phyloP scores from a whole-genome alignment of 176 grass and related monocot genomes.

The Triticum turgidum region DNA sequence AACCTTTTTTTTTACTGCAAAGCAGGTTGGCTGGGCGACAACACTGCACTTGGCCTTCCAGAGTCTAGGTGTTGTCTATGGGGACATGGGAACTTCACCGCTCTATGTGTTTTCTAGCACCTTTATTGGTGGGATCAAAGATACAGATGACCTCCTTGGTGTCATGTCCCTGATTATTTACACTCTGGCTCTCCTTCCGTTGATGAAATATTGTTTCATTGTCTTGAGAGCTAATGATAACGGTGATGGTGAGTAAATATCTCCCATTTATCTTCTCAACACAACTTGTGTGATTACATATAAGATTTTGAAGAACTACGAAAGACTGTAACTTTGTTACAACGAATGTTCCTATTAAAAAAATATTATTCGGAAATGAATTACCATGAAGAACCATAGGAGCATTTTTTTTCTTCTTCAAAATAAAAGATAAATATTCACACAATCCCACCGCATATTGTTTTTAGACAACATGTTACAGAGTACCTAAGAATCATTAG shows the following conservation, averaged over 20 bases:
- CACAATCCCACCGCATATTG: not conserved
- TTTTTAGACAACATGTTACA: not conserved
- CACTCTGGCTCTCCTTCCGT: conserved; percentile 56
- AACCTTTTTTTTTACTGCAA: not conserved
- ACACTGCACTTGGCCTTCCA: conserved; percentile 61
- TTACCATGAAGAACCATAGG: not conserved
- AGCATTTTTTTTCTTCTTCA: not conserved
- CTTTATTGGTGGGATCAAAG: conserved; percentile 52
- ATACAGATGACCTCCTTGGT: conserved; percentile 53
- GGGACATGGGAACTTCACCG: conserved; percentile 69
- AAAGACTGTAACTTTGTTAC: not conserved
- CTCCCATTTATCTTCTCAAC: conserved; percentile 18
- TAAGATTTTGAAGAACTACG: not conserved
- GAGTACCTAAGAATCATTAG: not conserved
- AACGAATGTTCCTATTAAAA: not conserved
- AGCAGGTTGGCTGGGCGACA: conserved; percentile 54
- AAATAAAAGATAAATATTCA: not conserved
- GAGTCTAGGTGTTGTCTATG: conserved; percentile 71
- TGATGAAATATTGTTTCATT: conserved; percentile 68
- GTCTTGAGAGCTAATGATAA: conserved; percentile 67
- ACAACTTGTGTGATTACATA: not conserved
- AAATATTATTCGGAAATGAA: not conserved
- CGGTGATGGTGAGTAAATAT: conserved; percentile 57
- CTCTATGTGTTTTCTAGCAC: conserved; percentile 75
- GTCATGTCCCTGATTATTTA: conserved; percentile 68